Evolutionary conservation across 163 green algal genomes (phyloP), one percentile per base, ranked within the genome.

Genomic region (Chlamydomonas reinhardtii): DNA sequence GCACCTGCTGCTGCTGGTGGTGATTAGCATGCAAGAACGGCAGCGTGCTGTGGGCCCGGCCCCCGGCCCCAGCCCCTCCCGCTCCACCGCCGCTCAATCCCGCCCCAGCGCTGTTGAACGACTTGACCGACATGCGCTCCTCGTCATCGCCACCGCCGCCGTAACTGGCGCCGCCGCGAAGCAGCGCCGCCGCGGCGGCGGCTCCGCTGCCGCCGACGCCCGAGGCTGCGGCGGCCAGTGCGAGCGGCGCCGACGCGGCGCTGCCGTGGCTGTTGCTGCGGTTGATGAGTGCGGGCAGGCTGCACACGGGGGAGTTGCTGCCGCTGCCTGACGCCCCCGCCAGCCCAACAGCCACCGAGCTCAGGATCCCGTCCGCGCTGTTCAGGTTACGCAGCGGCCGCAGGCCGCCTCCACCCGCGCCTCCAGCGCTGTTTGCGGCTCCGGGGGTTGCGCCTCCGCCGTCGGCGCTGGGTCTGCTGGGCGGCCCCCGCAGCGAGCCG

Each of bases 401-500:
- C 17, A 25, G 15, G 27, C 11, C 39, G 25, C 72, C 22, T 37
- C 6, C 35, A 12, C 29, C n/a, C 3, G n/a, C 65, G 65, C 9
- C 15, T 37, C n/a, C 65, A 4, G 1, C 19, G 3, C 4, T 0
- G 0, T 34, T 20, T 11, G 32, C 69, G 32, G 32, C 69, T 1
- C 15, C 66, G 32, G 9, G n/a, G n/a, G 27, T n/a, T 25, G 9
- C 72, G 4, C 37, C 29, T 29, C 4, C 32, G n/a, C 39, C 66
- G 29, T 43, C 32, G 66, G 27, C 65, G 69, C 37, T 24, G 11
- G 22, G 48, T 54, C 69, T 27, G 37, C 32, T 62, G 35, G 81
- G 86, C 25, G 76, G 66, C 17, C 80, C 52, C 0, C 65, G 66
- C 31, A 85, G 74, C 17, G 65, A n/a, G 20, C 74, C 74, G 20